Conservation (phyloP, 768 basidiomycete genomes). For the Myochromella boudieri region DNA sequence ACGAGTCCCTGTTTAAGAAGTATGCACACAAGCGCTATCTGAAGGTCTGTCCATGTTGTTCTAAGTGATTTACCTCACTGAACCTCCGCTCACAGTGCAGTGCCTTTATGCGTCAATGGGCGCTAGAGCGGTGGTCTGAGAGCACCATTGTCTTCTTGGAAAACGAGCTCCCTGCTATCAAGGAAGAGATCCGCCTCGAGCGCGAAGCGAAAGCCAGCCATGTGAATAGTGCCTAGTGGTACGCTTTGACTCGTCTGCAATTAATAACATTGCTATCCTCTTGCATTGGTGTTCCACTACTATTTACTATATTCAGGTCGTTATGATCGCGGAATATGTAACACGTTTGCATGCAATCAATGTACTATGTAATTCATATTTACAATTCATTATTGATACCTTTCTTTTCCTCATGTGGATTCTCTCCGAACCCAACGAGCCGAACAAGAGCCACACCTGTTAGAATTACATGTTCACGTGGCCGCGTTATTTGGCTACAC, state of each 20-base stretch:
- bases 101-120: conserved; percentile 78
- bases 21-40: conserved; percentile 82
- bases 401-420: no score
- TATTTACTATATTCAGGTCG: neutral
- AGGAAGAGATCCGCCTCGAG: conserved; percentile 43
- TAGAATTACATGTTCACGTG: neutral
- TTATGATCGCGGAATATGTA: conserved; percentile 2
- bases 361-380: conserved; percentile 17
- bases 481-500: neutral
- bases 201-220: conserved; percentile 21
- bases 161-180: conserved; percentile 54
- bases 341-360: conserved; percentile 7
- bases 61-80: neutral
- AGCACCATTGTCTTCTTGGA: conserved; percentile 52
- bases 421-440: no score
- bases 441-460: no score
- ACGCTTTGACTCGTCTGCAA: no score
- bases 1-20: conserved; percentile 85
- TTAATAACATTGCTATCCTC: no score
- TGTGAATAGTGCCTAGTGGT: no score
- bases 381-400: conserved; percentile 14
- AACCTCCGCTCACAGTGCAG: conserved; percentile 53
- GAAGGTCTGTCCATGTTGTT: conserved; percentile 53
- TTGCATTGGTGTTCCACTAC: neutral
- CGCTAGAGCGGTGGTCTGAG: conserved; percentile 67